Evolutionary conservation across 345 rosid species (phyloP).

Genomic region (Bruguiera parviflora): DNA sequence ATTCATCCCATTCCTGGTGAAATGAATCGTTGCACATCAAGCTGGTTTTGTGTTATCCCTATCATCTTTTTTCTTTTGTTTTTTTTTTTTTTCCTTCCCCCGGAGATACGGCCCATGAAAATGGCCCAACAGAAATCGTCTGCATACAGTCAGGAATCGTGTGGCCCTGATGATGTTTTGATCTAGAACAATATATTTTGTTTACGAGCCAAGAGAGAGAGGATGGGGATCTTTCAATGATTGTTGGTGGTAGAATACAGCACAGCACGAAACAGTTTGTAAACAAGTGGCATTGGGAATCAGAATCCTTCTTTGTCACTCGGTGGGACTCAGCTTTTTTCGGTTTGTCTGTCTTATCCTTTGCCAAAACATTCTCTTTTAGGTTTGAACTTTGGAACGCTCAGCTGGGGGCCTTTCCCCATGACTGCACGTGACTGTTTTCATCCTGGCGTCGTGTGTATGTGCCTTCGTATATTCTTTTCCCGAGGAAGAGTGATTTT

Average conservation of each 20-base stretch:
- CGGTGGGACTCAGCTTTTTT: conserved; percentile 21
- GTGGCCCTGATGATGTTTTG: not conserved
- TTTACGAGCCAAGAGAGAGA: not conserved
- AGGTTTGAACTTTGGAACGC: not conserved
- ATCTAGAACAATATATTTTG: not conserved
- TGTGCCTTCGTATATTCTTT: not conserved
- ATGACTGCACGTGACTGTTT: conserved; percentile 21
- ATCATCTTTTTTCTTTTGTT: no score
- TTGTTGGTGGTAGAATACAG: conserved; percentile 1
- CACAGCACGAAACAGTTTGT: not conserved
- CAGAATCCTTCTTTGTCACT: conserved; percentile 27
- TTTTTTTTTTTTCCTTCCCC: no score
- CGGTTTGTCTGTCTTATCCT: conserved; percentile 12
- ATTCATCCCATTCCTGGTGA: no score
- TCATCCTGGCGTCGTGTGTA: not conserved
- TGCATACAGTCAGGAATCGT: no score
- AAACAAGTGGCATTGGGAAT: conserved; percentile 19
- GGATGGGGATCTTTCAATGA: conserved; percentile 3
- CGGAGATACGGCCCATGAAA: no score
- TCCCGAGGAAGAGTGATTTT: not conserved
- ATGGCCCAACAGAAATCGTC: no score
- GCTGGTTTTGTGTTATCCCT: no score
- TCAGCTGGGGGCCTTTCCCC: not conserved
- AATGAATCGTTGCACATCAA: no score
- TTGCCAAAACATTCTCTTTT: conserved; percentile 27